phyloP scores from a whole-genome alignment of 2,329 filamentous ascomycete species.

The Curvularia spicifera region DNA sequence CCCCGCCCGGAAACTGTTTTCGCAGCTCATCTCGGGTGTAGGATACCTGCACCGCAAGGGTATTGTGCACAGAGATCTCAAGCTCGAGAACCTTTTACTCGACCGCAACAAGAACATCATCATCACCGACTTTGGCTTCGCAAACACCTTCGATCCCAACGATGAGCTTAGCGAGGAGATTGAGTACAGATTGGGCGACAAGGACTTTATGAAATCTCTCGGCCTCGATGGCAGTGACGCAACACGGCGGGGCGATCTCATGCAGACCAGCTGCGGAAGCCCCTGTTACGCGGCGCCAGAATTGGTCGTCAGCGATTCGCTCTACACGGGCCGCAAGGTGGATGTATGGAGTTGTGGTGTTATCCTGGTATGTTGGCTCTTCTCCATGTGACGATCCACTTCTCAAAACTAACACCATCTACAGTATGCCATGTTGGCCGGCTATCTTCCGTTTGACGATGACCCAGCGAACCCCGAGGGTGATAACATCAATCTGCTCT shows the following conservation, averaged over 20 bases:
- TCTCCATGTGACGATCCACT: too few relatives aligned
- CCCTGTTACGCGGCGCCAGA: slow-evolving; percentile 98
- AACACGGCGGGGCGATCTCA: slow-evolving; percentile 85
- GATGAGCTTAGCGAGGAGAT: slow-evolving; percentile 92
- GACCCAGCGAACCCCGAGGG: slow-evolving; percentile 98
- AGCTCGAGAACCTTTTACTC: slow-evolving; percentile 92
- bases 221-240: slow-evolving; percentile 85
- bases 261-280: slow-evolving; percentile 98
- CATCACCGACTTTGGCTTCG: slow-evolving; percentile 98
- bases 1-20: slow-evolving; percentile 87
- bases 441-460: slow-evolving; percentile 96
- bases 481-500: slow-evolving; percentile 97
- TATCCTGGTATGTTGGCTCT: slow-evolving; percentile 75
- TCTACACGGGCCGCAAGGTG: slow-evolving; percentile 97
- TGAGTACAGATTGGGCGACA: slow-evolving; percentile 83
- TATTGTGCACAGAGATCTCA: slow-evolving; percentile 95
- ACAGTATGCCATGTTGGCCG: slow-evolving; percentile 97
- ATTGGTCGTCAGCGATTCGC: slow-evolving; percentile 92
- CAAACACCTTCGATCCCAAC: slow-evolving; percentile 90
- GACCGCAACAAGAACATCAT: slow-evolving; percentile 99
- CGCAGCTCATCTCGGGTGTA: slow-evolving; percentile 93
- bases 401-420: slow-evolving; percentile 13
- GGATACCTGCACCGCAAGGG: slow-evolving; percentile 98
- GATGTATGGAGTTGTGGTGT: slow-evolving; percentile 99
- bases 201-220: slow-evolving; percentile 84